Conservation (phyloP, 768 basidiomycete species). For the Phanerodontia chrysosporium region DNA sequence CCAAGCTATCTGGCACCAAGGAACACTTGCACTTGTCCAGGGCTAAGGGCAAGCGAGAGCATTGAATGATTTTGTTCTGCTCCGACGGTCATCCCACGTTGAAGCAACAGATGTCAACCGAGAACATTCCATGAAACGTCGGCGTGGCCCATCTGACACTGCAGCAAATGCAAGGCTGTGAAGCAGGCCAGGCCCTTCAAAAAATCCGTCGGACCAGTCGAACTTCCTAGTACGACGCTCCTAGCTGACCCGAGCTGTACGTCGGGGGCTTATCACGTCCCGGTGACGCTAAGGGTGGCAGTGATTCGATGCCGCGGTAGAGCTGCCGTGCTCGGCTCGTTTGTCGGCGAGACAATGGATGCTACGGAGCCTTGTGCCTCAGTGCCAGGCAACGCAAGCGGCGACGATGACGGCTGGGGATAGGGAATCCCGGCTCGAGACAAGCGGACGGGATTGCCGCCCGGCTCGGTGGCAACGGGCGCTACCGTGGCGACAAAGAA, state of each 20-base stretch:
- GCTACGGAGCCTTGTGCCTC: neutral
- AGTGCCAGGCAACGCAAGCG: neutral
- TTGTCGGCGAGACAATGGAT: too few species aligned
- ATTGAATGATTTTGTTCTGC: neutral
- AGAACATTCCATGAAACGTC: neutral
- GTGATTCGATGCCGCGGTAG: neutral
- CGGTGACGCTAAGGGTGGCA: neutral
- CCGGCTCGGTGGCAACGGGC: neutral
- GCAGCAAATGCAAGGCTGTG: neutral
- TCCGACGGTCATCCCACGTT: neutral
- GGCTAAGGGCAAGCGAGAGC: neutral
- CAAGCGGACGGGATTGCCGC: neutral
- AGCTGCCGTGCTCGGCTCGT: too few species aligned
- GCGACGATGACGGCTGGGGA: neutral
- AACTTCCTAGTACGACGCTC: neutral
- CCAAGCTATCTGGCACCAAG: neutral
- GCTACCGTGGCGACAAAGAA: slow-evolving; percentile 4
- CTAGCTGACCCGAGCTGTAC: neutral
- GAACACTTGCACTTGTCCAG: neutral
- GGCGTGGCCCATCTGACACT: neutral
- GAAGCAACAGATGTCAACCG: neutral
- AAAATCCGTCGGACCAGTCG: neutral
- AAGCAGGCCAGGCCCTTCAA: neutral
- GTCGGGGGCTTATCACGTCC: neutral
- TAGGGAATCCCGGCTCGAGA: neutral